Evolutionary conservation across 441 rosid species (phyloP), one percentile per base, ranked within the genome.

Genomic region (Populus hybrid): DNA sequence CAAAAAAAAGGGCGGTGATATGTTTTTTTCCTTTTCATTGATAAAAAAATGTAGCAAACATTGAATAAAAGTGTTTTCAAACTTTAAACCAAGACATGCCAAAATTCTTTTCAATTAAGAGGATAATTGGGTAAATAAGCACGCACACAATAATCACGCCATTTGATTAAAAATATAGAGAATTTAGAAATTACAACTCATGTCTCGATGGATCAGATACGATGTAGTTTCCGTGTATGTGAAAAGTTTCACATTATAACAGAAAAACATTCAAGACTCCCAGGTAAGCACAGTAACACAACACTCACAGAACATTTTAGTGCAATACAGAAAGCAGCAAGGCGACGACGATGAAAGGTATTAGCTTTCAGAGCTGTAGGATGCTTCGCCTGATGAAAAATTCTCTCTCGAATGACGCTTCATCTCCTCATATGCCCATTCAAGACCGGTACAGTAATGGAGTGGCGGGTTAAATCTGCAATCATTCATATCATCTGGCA

Each of bases 351-450:
- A 7, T 14, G 40, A 59, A 73, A 40, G 46, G 8, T 69, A 76
- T 80, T 72, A 89, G 82, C 85, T 83, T 77, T 86, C 95, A 14
- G 93, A 91, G 83, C 92, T 89, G 85, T 77, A 84, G 26, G 87
- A 89, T 50, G 84, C 35, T 75, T 92, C 92, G 16, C 88, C 88
- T 18, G 89, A 70, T 38, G 97, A 87, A 10, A 79, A 82, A 74
- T 70, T 76, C 36, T 82, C 89, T 38, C 80, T 67, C 65, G 76
- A 87, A 21, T 86, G 85, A 35, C 87, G 91, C 85, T 88, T 84
- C 97, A 88, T 81, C 86, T 90, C 97, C 79, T 91, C 96, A 0
- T 94, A 94, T 21, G 97, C 98, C 94, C 94, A 94, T 81, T 94
- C 98, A 72, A 94, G 94, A 53, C 97, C 93, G 21, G 87, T 85